Evolutionary conservation across 345 rosid genomes (phyloP), one percentile per base, ranked within the genome.

Genomic region (Syzygium oleosum): DNA sequence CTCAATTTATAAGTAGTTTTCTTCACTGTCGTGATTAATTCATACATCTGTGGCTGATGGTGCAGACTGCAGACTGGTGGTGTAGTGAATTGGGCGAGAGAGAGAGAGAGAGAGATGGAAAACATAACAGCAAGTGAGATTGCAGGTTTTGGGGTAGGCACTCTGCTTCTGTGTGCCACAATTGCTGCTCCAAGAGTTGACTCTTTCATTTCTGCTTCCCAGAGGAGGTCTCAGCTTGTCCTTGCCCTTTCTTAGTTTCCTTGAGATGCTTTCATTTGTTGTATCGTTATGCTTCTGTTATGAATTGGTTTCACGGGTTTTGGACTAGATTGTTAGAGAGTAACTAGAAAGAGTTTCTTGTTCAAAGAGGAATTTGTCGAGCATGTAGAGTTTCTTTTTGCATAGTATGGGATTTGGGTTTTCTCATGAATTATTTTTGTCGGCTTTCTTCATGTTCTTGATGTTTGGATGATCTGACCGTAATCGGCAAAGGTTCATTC

Each of bases 71-170:
- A 1, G 83, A 73, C 83, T 38, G 10, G 49, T 38, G 83, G 83
- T 4, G 83, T 15, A 73, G 49, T 34, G 83, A 73, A 73, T 9
- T 73, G 21, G 51, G 85, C 4, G 53, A 49, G 9, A 78, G 51
- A 29, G 29, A 46, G 54, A 7, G 78, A 25, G 22, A 5, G 51
- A 31, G 59, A 55, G 52, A 89, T 89, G 90, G 90, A 89, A 2
- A 87, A 89, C 90, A 84, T 89, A 65, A 89, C 90, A 17, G 90
- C 90, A 41, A 89, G 90, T 38, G 90, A 89, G 56, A 73, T 89
- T 4, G 90, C 90, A 10, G 90, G 90, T 29, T 85, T 89, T 59
- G 90, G 90, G 77, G 90, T 89, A n/a, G 90, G 90, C 43, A 78
- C 90, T 23, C 87, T 89, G 85, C 90, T 89, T 65, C 73, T 89